A percentile compares a stretch with the other conserved stretches of the same genome.
These are phyloP conservation scores for Lachancea sp. DNA, from an alignment of 805 yeast genomes.

Conservation along the genomic window DNA sequence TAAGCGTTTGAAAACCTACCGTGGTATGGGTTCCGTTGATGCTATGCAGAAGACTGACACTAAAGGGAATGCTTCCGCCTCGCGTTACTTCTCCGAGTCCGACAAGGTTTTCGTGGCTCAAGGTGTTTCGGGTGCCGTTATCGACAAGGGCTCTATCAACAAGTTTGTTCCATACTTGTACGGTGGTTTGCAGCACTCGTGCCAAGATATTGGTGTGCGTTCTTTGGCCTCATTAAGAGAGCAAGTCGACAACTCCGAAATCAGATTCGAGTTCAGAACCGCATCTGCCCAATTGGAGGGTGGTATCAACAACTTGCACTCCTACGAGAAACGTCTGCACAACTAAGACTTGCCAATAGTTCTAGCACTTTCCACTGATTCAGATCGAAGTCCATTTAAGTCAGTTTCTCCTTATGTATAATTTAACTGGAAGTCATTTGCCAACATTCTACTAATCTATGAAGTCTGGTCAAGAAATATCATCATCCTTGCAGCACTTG, in stretches of 20 bases:
- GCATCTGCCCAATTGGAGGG: conserved; percentile 99
- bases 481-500: background rate
- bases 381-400: background rate
- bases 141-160: conserved; percentile 91
- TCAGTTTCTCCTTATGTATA: conserved; percentile 3
- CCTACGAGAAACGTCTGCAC: conserved; percentile 95
- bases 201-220: conserved; percentile 91
- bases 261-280: conserved; percentile 95
- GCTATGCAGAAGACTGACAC: conserved; percentile 91
- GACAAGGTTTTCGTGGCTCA: conserved; percentile 96
- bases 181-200: conserved; percentile 96
- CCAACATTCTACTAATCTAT: conserved; percentile 4
- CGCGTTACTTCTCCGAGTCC: conserved; percentile 94
- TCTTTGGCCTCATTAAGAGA: conserved; percentile 59
- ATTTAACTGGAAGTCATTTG: background rate
- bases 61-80: conserved; percentile 94
- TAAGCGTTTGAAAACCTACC: conserved; percentile 90
- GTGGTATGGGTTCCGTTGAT: conserved; percentile 99
- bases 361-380: background rate
- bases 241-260: conserved; percentile 56
- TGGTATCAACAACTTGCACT: conserved; percentile 93
- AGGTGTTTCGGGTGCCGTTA: conserved; percentile 96
- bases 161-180: conserved; percentile 91
- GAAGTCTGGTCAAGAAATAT: too few relatives aligned
- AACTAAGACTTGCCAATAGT: conserved; percentile 43